Percentiles rank a stretch among this genome's conserved stretches.
phyloP scores from a whole-genome alignment of 352 stramenopile species.

The Phytophthora meadii region DNA sequence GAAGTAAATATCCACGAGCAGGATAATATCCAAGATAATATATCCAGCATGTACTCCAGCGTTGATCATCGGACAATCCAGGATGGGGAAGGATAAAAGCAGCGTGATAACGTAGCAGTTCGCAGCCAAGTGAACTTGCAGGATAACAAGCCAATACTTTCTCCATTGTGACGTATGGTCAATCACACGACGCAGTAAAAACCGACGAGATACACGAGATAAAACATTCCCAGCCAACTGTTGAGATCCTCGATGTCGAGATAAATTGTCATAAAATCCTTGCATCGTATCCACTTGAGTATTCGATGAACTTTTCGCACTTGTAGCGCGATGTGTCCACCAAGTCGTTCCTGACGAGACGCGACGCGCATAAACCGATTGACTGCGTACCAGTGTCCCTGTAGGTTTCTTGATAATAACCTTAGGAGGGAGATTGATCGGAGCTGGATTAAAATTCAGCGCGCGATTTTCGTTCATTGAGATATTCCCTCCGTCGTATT shows the following conservation, averaged over 20 bases:
- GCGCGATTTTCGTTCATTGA: slow-evolving; percentile 35
- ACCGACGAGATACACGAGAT: slow-evolving; percentile 1
- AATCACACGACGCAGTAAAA: slow-evolving; percentile 41
- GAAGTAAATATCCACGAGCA: slow-evolving; percentile 55
- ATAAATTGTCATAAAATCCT: slow-evolving; percentile 53
- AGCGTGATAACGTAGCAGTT: slow-evolving; percentile 54
- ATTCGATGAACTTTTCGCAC: slow-evolving; percentile 1
- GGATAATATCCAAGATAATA: slow-evolving; percentile 39
- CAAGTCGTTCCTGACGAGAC: slow-evolving; percentile 33
- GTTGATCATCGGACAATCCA: slow-evolving; percentile 25
- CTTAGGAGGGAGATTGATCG: slow-evolving; percentile 18
- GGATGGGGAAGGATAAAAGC: slow-evolving; percentile 45
- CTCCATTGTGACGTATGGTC: slow-evolving; percentile 38
- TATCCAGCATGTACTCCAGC: slow-evolving; percentile 29
- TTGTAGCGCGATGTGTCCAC: slow-evolving; percentile 12
- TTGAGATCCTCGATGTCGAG: slow-evolving; percentile 18
- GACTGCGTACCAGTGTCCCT: slow-evolving; percentile 47
- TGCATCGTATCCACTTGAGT: slow-evolving; percentile 28
- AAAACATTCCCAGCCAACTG: slow-evolving; percentile 4
- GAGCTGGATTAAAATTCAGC: slow-evolving; percentile 14
- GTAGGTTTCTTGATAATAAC: background rate
- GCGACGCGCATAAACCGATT: slow-evolving; percentile 49
- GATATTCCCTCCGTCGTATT: slow-evolving; percentile 35
- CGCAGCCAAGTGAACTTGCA: slow-evolving; percentile 49
- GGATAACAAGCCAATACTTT: slow-evolving; percentile 45